These are phyloP conservation scores for Wickerhamiella siamensis DNA, from an alignment of 805 yeast genomes.

Conservation along the genomic window DNA sequence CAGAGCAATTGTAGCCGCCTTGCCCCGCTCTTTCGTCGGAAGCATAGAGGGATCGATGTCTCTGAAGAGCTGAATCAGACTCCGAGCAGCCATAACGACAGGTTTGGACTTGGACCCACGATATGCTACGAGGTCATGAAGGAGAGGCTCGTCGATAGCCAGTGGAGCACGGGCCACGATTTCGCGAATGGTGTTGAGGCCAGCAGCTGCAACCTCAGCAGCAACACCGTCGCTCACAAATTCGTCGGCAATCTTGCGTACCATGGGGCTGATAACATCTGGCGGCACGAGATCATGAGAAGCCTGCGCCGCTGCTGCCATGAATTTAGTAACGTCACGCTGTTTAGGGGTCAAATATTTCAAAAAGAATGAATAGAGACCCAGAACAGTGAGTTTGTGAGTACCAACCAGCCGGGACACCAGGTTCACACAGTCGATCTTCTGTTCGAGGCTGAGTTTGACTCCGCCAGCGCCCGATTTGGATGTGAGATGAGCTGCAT, in stretches of 20 bases:
- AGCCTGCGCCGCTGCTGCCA: conserved; percentile 96
- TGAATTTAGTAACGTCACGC: conserved; percentile 80
- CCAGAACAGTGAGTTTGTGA: conserved; percentile 81
- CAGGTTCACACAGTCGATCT: conserved; percentile 73
- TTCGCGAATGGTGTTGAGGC: conserved; percentile 88
- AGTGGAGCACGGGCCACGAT: conserved; percentile 85
- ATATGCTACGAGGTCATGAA: conserved; percentile 83
- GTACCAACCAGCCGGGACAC: conserved; percentile 85
- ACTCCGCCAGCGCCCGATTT: conserved; percentile 35
- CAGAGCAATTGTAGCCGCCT: conserved; percentile 70
- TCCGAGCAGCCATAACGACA: conserved; percentile 87
- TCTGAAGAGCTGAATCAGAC: conserved; percentile 72
- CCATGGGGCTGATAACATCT: conserved; percentile 63
- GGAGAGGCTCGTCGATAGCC: conserved; percentile 74
- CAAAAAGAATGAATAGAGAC: conserved; percentile 75
- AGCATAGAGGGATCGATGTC: conserved; percentile 96
- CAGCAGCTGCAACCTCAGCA: conserved; percentile 95
- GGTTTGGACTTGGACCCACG: conserved; percentile 88
- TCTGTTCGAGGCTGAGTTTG: conserved; percentile 72
- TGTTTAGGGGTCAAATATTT: conserved; percentile 92
- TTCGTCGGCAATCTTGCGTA: conserved; percentile 90
- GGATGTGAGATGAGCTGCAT: conserved; percentile 43
- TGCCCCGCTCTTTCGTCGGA: conserved; percentile 81
- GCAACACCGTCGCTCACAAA: conserved; percentile 98
- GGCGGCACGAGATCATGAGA: conserved; percentile 97